phyloP scores from a whole-genome alignment of 768 basidiomycete species.

The Saitozyma sp. region DNA sequence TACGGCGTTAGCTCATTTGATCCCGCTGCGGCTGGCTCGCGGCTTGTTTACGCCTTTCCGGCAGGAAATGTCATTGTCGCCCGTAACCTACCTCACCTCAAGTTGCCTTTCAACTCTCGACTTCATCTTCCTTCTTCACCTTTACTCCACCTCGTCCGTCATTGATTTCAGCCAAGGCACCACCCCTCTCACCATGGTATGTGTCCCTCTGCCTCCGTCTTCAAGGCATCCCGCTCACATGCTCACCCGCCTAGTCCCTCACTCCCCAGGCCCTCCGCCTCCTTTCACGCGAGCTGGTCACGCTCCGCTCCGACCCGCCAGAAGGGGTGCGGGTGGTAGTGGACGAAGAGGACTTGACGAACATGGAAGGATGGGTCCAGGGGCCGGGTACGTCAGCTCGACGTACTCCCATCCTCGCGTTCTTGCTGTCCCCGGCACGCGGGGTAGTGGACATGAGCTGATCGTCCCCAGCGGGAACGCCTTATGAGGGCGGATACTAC shows the following conservation, averaged over 20 bases:
- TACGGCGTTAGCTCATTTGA: no score
- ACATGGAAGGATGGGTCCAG: slow-evolving; percentile 82
- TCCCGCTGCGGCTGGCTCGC: no score
- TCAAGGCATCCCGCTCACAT: no score
- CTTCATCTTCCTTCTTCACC: slow-evolving; percentile 3
- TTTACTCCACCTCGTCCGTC: neutral
- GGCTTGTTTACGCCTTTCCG: no score
- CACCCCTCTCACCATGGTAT: slow-evolving; percentile 9
- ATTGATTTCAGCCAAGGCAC: neutral
- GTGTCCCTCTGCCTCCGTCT: neutral
- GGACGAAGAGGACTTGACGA: slow-evolving; percentile 84
- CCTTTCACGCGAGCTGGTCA: slow-evolving; percentile 79
- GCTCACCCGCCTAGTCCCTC: slow-evolving; percentile 30
- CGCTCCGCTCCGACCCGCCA: slow-evolving; percentile 76
- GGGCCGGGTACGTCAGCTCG: slow-evolving; percentile 70
- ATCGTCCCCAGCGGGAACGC: slow-evolving; percentile 61
- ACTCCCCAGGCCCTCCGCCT: slow-evolving; percentile 64
- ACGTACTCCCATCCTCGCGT: neutral
- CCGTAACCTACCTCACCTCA: no score
- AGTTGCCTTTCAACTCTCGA: no score
- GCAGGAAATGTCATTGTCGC: no score
- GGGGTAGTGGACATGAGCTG: neutral
- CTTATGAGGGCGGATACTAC: slow-evolving; percentile 71
- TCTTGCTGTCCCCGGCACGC: no score
- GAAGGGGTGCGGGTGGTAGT: slow-evolving; percentile 84